Conservation (phyloP, 495 filamentous ascomycete genomes). For the Penicillium silybi region DNA sequence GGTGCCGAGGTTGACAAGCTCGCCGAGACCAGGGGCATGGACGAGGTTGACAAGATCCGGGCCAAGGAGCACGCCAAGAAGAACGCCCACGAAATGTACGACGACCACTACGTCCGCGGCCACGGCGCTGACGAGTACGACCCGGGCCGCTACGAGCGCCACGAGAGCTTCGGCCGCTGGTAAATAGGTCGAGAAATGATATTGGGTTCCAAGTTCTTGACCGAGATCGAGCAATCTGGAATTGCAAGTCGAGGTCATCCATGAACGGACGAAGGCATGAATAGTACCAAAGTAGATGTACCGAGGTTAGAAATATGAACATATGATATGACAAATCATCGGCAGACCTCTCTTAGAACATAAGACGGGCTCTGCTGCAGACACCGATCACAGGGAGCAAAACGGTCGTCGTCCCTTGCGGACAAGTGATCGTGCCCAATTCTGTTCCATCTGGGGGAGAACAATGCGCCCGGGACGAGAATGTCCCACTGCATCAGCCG, state of each 20-base stretch:
- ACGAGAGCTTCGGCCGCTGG: conserved; percentile 28
- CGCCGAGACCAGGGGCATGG: conserved; percentile 72
- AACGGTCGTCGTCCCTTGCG: neutral
- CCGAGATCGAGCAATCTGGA: neutral
- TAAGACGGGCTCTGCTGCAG: neutral
- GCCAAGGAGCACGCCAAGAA: conserved; percentile 63
- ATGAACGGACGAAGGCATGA: conserved; percentile 7
- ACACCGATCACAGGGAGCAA: neutral
- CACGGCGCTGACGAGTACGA: conserved; percentile 44
- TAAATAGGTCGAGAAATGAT: conserved; percentile 5
- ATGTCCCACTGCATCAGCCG: neutral
- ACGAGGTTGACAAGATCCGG: conserved; percentile 61
- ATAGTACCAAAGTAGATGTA: neutral
- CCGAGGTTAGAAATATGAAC: neutral
- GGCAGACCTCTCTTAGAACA: neutral
- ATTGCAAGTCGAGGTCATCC: neutral
- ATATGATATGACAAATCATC: neutral
- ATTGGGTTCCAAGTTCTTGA: neutral
- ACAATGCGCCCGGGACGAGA: neutral
- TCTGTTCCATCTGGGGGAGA: neutral
- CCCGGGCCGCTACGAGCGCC: conserved; percentile 34
- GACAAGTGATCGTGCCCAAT: neutral
- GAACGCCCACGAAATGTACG: conserved; percentile 62
- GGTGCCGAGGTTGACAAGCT: conserved; percentile 76
- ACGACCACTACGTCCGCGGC: conserved; percentile 50